Percentiles rank a stretch among this genome's conserved stretches.
These are phyloP conservation scores for Pseudocercospora vitis DNA, from an alignment of 2,329 filamentous ascomycete species.

Conservation along the genomic window DNA sequence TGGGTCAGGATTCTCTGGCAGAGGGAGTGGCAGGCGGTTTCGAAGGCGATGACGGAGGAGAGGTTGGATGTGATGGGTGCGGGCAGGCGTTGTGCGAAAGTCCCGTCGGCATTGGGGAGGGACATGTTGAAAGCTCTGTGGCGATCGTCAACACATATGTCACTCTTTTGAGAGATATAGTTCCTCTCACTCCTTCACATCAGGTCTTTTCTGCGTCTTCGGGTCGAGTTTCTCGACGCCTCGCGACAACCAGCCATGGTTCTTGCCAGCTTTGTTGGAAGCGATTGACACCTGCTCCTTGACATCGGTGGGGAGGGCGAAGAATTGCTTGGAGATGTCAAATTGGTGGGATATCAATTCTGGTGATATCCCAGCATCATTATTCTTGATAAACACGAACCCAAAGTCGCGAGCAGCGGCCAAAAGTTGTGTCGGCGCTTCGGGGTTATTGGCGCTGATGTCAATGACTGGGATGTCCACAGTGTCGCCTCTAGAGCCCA, in stretches of 20 bases:
- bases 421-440: slow-evolving; percentile 69
- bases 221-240: slow-evolving; percentile 86
- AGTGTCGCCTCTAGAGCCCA: slow-evolving; percentile 13
- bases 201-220: slow-evolving; percentile 66
- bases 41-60: slow-evolving; percentile 64
- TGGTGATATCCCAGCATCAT: slow-evolving; percentile 62
- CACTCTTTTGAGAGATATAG: not conserved
- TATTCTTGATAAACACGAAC: slow-evolving; percentile 84
- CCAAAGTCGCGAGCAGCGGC: slow-evolving; percentile 79
- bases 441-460: slow-evolving; percentile 60
- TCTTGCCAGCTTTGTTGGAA: slow-evolving; percentile 61
- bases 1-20: slow-evolving; percentile 72
- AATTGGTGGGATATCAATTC: slow-evolving; percentile 71
- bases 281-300: slow-evolving; percentile 75
- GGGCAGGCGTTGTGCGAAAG: slow-evolving; percentile 76
- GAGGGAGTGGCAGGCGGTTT: slow-evolving; percentile 67
- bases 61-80: slow-evolving; percentile 60
- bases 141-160: slow-evolving; percentile 7
- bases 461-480: slow-evolving; percentile 75
- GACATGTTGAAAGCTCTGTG: slow-evolving; percentile 90
- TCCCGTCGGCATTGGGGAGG: slow-evolving; percentile 63
- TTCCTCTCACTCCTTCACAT: slow-evolving; percentile 71
- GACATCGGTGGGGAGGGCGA: slow-evolving; percentile 66
- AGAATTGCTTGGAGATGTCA: slow-evolving; percentile 69
- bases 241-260: slow-evolving; percentile 86